These are phyloP conservation scores for Ustilago curta DNA, from an alignment of 1,284 basidiomycete species.

Conservation along the genomic window DNA sequence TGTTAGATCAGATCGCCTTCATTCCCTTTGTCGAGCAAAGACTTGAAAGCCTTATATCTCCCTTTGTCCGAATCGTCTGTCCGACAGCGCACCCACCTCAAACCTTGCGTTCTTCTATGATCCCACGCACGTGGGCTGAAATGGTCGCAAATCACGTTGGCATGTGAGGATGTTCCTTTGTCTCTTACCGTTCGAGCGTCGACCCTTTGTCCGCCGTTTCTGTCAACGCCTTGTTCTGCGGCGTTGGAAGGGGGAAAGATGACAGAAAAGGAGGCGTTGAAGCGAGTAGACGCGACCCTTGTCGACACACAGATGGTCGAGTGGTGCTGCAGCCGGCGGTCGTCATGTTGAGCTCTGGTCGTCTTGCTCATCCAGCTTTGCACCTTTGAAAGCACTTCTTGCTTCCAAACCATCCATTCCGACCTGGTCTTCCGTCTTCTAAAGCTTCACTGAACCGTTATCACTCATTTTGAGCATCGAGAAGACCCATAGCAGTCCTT, in stretches of 20 bases:
- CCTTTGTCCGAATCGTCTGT: not conserved
- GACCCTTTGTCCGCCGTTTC: conserved; percentile 8
- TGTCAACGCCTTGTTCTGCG: conserved; percentile 4
- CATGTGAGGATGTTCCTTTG: not conserved
- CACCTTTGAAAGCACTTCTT: not conserved
- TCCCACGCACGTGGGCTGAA: not conserved
- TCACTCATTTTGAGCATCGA: not conserved
- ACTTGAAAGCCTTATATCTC: too few species aligned
- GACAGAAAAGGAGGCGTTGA: not conserved
- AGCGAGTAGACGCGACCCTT: conserved; percentile 3
- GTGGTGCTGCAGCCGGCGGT: not conserved
- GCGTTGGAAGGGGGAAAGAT: too few species aligned
- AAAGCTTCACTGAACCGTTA: not conserved
- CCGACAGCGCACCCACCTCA: not conserved
- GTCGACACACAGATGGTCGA: conserved; percentile 9
- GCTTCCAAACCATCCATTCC: conserved; percentile 1
- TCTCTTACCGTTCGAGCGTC: not conserved
- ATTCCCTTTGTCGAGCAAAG: not conserved
- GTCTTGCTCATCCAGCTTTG: not conserved
- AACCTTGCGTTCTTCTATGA: conserved; percentile 5
- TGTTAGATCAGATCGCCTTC: too few species aligned
- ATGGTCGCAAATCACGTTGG: not conserved
- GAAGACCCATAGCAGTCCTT: too few species aligned
- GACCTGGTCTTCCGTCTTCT: not conserved
- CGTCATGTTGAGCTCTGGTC: not conserved